Evolutionary conservation across 2,329 filamentous ascomycete genomes (phyloP), one percentile per base, ranked within the genome.

Genomic region (Metarhizium guizhouense): DNA sequence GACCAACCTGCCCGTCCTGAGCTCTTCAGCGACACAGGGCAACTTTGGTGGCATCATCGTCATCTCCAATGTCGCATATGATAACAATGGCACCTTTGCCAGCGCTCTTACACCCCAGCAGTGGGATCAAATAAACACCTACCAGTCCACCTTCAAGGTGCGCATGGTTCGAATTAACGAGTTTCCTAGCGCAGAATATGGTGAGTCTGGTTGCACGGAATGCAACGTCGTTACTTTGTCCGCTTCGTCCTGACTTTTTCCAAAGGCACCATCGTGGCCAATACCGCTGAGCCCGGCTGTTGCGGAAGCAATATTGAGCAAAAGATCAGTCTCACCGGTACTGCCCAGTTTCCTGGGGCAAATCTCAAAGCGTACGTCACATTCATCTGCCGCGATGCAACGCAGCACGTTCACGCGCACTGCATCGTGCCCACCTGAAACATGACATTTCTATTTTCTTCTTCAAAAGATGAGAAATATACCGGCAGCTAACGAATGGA

Each of bases 41-140:
- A 83, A 82, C 64, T 85, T 78, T 61, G 82, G 80, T 25, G 81
- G 79, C 51, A 82, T 85, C 62, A 73, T 85, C 20, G 68, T 81
- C 54, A 65, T 80, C 20, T 72, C 74, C 57, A 77, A 80, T 62
- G 76, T 83, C 36, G 74, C 75, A 52, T 83, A 83, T 63, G 72
- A 81, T 56, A 81, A 79, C 62, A 72, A 73, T 4, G 52, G 48
- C 8, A 69, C 67, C 30, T 83, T 72, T 68, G 68, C 71, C 55
- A 82, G 77, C 62, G 80, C 79, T 38, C 65, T 85, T 56, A 83
- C 79, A 10, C 63, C 72, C 6, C 74, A 72, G 47, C 82, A 85
- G 70, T 83, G 78, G 79, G 72, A 76, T 34, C 63, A 74, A 51
- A 65, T 85, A 3, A 82, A 80, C 60, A 71, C 73, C 51, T 85